A percentile compares a stretch with the other conserved stretches of the same genome.
Conservation (phyloP, 805 yeast genomes). For the Cyberlindnera maritima region DNA sequence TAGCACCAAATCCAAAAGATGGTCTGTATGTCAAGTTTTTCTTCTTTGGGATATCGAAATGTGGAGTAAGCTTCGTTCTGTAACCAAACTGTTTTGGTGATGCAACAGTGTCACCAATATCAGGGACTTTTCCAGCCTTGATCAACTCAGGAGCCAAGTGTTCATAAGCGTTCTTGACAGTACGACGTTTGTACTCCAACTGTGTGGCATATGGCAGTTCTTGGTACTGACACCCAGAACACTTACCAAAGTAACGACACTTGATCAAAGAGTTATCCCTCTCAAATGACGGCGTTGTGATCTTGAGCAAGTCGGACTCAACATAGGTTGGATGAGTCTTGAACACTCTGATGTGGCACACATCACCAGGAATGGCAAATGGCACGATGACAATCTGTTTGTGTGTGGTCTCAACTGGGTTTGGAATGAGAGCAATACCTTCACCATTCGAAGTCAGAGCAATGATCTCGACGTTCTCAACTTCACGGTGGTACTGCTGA, state of each 20-base stretch:
- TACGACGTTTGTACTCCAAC: slow-evolving; percentile 64
- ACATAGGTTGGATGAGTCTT: slow-evolving; percentile 74
- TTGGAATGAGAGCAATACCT: slow-evolving; percentile 69
- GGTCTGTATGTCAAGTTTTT: slow-evolving; percentile 48
- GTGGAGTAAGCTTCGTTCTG: slow-evolving; percentile 94
- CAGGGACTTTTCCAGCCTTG: slow-evolving; percentile 48
- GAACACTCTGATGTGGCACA: slow-evolving; percentile 65
- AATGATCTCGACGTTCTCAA: slow-evolving; percentile 54
- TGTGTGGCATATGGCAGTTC: slow-evolving; percentile 71
- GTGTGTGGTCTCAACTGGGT: slow-evolving; percentile 45
- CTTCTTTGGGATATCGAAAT: slow-evolving; percentile 74
- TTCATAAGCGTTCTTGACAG: slow-evolving; percentile 78
- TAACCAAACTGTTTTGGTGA: slow-evolving; percentile 78
- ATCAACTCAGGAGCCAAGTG: slow-evolving; percentile 64
- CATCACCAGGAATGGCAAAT: slow-evolving; percentile 85
- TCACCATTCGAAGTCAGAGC: slow-evolving; percentile 79
- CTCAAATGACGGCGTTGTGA: slow-evolving; percentile 39
- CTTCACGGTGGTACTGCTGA: slow-evolving; percentile 54
- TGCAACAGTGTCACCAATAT: slow-evolving; percentile 58
- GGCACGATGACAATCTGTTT: slow-evolving; percentile 77
- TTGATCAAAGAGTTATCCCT: slow-evolving; percentile 59
- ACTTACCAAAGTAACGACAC: slow-evolving; percentile 85
- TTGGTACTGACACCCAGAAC: slow-evolving; percentile 96
- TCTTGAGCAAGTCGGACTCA: slow-evolving; percentile 68
- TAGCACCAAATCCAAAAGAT: slow-evolving; percentile 84